phyloP scores from a whole-genome alignment of 495 filamentous ascomycete species.

The Amniculicola lignicola region DNA sequence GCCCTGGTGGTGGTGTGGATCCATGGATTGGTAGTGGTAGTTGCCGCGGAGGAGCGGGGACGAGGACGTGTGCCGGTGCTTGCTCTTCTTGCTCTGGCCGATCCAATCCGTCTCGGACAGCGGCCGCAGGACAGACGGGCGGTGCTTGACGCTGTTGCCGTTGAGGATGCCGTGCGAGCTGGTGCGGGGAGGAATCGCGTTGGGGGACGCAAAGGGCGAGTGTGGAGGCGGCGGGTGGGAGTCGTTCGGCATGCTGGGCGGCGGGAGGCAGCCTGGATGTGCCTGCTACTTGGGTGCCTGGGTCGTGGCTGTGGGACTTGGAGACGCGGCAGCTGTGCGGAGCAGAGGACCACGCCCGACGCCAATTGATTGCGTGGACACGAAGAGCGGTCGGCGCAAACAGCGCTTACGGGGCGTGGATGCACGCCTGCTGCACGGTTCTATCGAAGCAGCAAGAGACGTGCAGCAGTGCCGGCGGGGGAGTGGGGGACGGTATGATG shows the following conservation, averaged over 20 bases:
- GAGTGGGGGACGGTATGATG: not conserved
- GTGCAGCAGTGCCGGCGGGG: not conserved
- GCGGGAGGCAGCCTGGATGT: not conserved
- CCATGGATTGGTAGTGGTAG: not conserved
- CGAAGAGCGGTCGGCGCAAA: not conserved
- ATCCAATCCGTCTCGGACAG: slow-evolving; percentile 60
- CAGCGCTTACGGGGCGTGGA: slow-evolving; percentile 6
- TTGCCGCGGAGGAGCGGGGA: slow-evolving; percentile 3
- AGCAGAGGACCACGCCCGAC: too few relatives aligned
- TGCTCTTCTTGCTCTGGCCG: slow-evolving; percentile 36
- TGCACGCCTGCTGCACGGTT: slow-evolving; percentile 3
- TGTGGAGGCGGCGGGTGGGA: slow-evolving; percentile 3
- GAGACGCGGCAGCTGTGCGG: not conserved
- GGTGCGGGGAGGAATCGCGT: slow-evolving; percentile 68
- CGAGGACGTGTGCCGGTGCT: slow-evolving; percentile 15
- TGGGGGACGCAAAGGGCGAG: slow-evolving; percentile 50
- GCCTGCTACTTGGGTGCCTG: slow-evolving; percentile 2
- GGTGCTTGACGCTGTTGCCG: slow-evolving; percentile 36
- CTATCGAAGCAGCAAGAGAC: too few relatives aligned
- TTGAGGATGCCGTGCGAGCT: slow-evolving; percentile 58
- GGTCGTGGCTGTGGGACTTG: not conserved
- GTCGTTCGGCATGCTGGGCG: slow-evolving; percentile 8
- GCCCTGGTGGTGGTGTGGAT: slow-evolving; percentile 5
- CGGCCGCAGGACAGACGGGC: slow-evolving; percentile 47
- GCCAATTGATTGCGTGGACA: not conserved